Percentiles rank a stretch among this genome's conserved stretches.
Evolutionary conservation across 2,329 filamentous ascomycete genomes (phyloP).

Genomic region (Talaromyces pinophilus): DNA sequence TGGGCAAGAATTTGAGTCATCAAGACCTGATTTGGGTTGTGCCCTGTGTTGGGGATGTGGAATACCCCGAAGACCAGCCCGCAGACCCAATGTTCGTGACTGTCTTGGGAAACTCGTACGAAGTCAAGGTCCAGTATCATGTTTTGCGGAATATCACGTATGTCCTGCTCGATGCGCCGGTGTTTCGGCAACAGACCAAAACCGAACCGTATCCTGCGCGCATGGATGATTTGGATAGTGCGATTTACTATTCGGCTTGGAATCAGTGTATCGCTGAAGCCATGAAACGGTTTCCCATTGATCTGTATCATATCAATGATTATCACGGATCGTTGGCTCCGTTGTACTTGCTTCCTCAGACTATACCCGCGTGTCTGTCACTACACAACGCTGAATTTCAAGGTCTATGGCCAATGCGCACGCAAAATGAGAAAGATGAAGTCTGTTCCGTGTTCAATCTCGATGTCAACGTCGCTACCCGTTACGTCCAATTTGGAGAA

Average conservation of each 20-base stretch:
- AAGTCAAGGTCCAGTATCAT: conserved; percentile 66
- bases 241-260: conserved; percentile 70
- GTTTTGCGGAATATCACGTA: conserved; percentile 66
- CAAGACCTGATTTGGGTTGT: conserved; percentile 68
- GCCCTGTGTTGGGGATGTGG: conserved; percentile 63
- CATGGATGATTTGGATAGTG: conserved; percentile 69
- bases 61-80: conserved; percentile 61
- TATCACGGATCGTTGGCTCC: conserved; percentile 66
- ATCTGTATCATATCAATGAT: conserved; percentile 68
- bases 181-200: conserved; percentile 65
- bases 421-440: conserved; percentile 61
- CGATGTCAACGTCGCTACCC: conserved; percentile 56
- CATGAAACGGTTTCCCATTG: conserved; percentile 62
- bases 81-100: conserved; percentile 64
- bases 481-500: conserved; percentile 68
- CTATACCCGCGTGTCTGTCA: conserved; percentile 63
- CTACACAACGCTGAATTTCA: conserved; percentile 71
- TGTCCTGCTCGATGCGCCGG: conserved; percentile 65
- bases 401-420: conserved; percentile 68
- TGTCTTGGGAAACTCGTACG: conserved; percentile 62
- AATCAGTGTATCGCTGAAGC: conserved; percentile 68
- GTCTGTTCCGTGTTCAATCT: conserved; percentile 67
- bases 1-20: conserved; percentile 66
- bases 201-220: conserved; percentile 65
- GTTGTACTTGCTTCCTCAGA: conserved; percentile 64